These are phyloP conservation scores for Hypholoma fasciculare DNA, from an alignment of 768 basidiomycete species.

Conservation along the genomic window DNA sequence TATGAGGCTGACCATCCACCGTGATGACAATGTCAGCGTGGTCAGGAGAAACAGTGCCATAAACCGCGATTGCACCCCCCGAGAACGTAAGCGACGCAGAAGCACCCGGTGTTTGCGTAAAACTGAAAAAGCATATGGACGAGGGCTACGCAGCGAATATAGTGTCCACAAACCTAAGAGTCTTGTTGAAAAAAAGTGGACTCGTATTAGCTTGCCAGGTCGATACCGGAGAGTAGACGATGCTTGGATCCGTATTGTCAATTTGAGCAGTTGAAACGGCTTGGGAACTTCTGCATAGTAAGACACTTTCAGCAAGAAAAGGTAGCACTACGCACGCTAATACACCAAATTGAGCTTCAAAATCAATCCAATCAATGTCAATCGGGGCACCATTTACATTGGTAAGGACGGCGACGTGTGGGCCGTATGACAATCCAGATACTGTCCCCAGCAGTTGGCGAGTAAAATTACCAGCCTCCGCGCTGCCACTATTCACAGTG, in stretches of 20 bases:
- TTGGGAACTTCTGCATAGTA: constrained; percentile 16
- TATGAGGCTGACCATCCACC: constrained; percentile 38
- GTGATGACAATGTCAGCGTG: constrained; percentile 47
- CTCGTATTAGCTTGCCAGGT: constrained; percentile 36
- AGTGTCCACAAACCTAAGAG: constrained; percentile 41
- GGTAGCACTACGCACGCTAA: constrained; percentile 31
- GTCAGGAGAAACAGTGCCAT: constrained; percentile 52
- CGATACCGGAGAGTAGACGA: constrained; percentile 38
- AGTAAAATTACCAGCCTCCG: constrained; percentile 23
- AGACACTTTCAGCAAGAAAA: neutral
- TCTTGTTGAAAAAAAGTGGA: constrained; percentile 32
- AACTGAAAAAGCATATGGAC: constrained; percentile 29
- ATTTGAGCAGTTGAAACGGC: constrained; percentile 25
- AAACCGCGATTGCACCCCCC: constrained; percentile 55
- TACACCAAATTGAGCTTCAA: constrained; percentile 38
- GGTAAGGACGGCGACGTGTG: constrained; percentile 48
- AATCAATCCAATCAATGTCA: constrained; percentile 51
- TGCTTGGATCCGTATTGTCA: constrained; percentile 41
- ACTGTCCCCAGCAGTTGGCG: constrained; percentile 43
- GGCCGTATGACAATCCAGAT: constrained; percentile 41
- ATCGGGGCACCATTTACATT: constrained; percentile 42
- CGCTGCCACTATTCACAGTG: constrained; percentile 31
- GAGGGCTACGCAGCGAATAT: neutral
- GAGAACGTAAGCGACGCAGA: constrained; percentile 43
- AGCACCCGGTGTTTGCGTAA: constrained; percentile 36